Evolutionary conservation across 371 early-diverging fungal species (phyloP).

Genomic region (Rhizopus sp.): DNA sequence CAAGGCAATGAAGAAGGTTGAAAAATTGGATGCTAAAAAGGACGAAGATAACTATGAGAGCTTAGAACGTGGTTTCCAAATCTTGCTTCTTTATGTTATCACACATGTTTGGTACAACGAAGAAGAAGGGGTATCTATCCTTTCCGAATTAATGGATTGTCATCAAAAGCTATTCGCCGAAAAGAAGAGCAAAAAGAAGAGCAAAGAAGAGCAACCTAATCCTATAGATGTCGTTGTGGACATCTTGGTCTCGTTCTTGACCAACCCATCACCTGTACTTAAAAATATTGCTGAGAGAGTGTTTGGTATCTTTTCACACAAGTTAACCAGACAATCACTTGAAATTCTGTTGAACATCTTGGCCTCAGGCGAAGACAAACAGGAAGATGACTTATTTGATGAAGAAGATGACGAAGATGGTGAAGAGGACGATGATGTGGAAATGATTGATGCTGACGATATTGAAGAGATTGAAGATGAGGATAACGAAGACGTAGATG

Average conservation of each 20-base stretch:
- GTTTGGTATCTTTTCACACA: constrained; percentile 80
- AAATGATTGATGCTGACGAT: constrained; percentile 35
- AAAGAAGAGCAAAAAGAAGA: constrained; percentile 36
- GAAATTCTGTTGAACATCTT: constrained; percentile 74
- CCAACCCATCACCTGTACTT: constrained; percentile 78
- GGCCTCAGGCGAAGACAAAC: constrained; percentile 50
- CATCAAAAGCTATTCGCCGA: constrained; percentile 64
- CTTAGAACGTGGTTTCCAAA: constrained; percentile 69
- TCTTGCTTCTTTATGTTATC: constrained; percentile 67
- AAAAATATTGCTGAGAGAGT: constrained; percentile 78
- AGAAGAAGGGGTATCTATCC: constrained; percentile 60
- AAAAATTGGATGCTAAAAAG: constrained; percentile 19
- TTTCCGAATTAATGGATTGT: constrained; percentile 75
- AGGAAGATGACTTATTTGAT: constrained; percentile 60
- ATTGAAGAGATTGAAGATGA: constrained; percentile 27
- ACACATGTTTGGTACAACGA: constrained; percentile 70
- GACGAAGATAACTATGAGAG: constrained; percentile 39
- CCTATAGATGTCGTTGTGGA: constrained; percentile 92
- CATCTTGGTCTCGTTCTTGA: constrained; percentile 85
- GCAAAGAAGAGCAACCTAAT: constrained; percentile 64
- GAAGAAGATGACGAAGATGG: constrained; percentile 57
- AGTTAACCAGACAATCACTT: constrained; percentile 74
- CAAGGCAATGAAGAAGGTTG: constrained; percentile 27
- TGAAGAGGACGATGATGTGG: constrained; percentile 59
- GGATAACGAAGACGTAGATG: constrained; percentile 53